Evolutionary conservation across 2,329 filamentous ascomycete species (phyloP).

Genomic region (Tothia fuscella): DNA sequence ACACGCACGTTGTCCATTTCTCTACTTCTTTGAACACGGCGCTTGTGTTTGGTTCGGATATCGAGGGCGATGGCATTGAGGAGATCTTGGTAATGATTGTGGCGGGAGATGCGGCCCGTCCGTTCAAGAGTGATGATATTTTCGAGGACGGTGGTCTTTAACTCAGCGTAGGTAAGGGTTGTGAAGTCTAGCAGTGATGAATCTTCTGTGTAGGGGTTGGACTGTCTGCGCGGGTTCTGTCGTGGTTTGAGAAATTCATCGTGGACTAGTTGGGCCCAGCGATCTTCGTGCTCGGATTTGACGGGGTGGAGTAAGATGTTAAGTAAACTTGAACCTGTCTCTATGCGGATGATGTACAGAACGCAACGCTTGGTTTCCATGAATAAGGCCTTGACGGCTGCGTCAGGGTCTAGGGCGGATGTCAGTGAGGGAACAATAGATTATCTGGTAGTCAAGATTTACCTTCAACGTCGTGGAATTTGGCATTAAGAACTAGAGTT

Average conservation of each 20-base stretch:
- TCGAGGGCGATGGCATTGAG: constrained; percentile 93
- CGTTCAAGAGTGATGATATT: constrained; percentile 86
- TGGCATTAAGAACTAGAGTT: constrained; percentile 78
- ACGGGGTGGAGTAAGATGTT: constrained; percentile 92
- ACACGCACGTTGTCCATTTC: constrained; percentile 76
- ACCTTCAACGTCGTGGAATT: constrained; percentile 74
- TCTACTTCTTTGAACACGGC: constrained; percentile 79
- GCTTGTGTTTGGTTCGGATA: constrained; percentile 91
- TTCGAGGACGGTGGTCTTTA: constrained; percentile 87
- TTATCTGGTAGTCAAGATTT: constrained; percentile 15
- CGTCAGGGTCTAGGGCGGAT: constrained; percentile 62
- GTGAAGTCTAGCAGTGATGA: constrained; percentile 68
- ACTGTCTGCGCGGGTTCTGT: constrained; percentile 46
- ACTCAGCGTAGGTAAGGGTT: constrained; percentile 75
- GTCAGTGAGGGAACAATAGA: constrained; percentile 1
- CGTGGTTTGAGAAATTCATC: constrained; percentile 55
- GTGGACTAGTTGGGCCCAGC: constrained; percentile 68
- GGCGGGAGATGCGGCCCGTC: constrained; percentile 67
- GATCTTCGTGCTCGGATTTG: constrained; percentile 71
- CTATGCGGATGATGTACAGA: constrained; percentile 93
- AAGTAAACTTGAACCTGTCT: constrained; percentile 82
- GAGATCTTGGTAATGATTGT: constrained; percentile 95
- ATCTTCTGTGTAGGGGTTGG: constrained; percentile 55
- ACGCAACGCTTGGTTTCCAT: constrained; percentile 98
- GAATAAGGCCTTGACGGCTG: constrained; percentile 81